Conservation (phyloP, 306 rosid genomes). For the Cicer cuneatum region DNA sequence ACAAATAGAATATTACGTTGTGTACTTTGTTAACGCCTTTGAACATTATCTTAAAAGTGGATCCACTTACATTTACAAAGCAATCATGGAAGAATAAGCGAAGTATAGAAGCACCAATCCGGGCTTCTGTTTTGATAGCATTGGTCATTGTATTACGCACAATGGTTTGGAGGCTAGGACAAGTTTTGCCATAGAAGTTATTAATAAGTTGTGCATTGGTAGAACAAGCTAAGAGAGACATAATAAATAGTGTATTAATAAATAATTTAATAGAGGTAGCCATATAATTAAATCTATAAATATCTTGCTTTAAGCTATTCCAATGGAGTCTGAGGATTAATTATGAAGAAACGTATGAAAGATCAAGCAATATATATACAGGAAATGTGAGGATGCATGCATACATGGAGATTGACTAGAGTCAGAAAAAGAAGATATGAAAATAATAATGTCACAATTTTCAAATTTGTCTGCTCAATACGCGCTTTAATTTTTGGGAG, state of each 20-base stretch:
- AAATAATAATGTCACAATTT: slow-evolving; percentile 1
- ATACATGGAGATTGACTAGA: not conserved
- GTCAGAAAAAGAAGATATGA: not conserved
- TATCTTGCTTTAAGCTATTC: not conserved
- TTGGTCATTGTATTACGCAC: slow-evolving; percentile 58
- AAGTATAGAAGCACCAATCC: slow-evolving; percentile 55
- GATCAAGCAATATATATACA: slow-evolving; percentile 35
- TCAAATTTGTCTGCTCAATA: slow-evolving; percentile 47
- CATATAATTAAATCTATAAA: slow-evolving; percentile 16
- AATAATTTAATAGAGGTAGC: slow-evolving; percentile 36
- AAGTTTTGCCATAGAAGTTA: slow-evolving; percentile 59
- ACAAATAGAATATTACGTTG: too few relatives aligned
- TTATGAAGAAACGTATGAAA: slow-evolving; percentile 31
- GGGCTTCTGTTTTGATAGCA: slow-evolving; percentile 45
- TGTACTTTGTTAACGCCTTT: too few relatives aligned
- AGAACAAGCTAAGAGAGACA: slow-evolving; percentile 46
- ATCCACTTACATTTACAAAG: slow-evolving; percentile 49
- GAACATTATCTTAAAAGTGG: not conserved
- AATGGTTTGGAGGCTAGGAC: slow-evolving; percentile 58
- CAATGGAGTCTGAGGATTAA: not conserved
- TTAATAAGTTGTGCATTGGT: slow-evolving; percentile 66
- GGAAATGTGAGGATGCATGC: slow-evolving; percentile 23
- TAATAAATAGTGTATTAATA: slow-evolving; percentile 29
- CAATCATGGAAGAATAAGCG: slow-evolving; percentile 61
- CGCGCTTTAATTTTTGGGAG: slow-evolving; percentile 14